Evolutionary conservation across 208 protist species (phyloP).

Genomic region (Trypanosoma avium): DNA sequence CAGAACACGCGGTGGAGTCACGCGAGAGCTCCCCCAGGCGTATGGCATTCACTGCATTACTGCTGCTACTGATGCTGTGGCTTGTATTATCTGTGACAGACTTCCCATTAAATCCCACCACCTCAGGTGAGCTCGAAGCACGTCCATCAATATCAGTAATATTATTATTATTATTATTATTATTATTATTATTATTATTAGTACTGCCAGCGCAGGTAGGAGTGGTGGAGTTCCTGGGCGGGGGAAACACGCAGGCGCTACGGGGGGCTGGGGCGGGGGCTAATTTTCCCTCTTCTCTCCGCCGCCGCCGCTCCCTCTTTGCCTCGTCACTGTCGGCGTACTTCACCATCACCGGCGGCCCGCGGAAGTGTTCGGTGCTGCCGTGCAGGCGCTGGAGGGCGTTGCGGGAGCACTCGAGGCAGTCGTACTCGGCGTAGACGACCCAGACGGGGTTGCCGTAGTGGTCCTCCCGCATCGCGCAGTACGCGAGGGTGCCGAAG

Average conservation of each 20-base stretch:
- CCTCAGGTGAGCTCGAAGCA: too few species aligned
- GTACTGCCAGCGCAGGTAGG: too few species aligned
- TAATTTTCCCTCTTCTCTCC: slow-evolving; percentile 42
- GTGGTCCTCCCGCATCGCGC: slow-evolving; percentile 86
- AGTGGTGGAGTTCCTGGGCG: background rate
- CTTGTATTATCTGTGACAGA: too few species aligned
- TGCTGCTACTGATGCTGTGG: too few species aligned
- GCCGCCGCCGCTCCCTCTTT: slow-evolving; percentile 73
- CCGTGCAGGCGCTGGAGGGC: slow-evolving; percentile 69
- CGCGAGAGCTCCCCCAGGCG: too few species aligned
- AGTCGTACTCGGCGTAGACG: slow-evolving; percentile 82
- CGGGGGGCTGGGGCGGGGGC: slow-evolving; percentile 2
- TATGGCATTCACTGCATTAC: too few species aligned
- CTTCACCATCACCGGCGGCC: slow-evolving; percentile 70
- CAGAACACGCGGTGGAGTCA: background rate
- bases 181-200: too few species aligned
- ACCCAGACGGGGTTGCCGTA: slow-evolving; percentile 82
- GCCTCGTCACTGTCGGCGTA: slow-evolving; percentile 80
- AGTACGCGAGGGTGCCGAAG: slow-evolving; percentile 81
- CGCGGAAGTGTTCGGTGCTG: slow-evolving; percentile 63
- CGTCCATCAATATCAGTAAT: too few species aligned
- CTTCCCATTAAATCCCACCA: too few species aligned
- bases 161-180: too few species aligned
- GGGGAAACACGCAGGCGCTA: slow-evolving; percentile 6
- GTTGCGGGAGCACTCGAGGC: slow-evolving; percentile 55